phyloP scores from a whole-genome alignment of 306 rosid genomes.

The Cyclanthera cordifolia region DNA sequence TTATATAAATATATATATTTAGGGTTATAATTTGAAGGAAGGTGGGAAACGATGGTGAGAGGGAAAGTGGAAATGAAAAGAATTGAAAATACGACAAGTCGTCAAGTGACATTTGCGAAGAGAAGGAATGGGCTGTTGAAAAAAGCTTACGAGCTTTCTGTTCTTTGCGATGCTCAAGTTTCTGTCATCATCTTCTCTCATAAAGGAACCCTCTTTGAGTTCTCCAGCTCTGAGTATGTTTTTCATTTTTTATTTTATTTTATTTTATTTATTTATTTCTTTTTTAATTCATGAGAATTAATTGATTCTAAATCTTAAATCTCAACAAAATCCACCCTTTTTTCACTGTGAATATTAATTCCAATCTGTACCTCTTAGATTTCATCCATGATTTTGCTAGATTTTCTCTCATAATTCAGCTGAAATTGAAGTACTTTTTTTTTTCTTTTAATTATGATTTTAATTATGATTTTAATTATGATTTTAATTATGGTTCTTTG shows the following conservation, averaged over 20 bases:
- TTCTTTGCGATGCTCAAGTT: slow-evolving; percentile 16
- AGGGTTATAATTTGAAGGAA: too few relatives aligned
- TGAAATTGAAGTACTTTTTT: background rate
- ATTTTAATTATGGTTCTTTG: too few relatives aligned
- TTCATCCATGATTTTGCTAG: background rate
- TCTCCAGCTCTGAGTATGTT: slow-evolving; percentile 16
- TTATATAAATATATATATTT: too few relatives aligned
- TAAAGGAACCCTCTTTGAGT: slow-evolving; percentile 10
- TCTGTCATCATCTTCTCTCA: slow-evolving; percentile 17
- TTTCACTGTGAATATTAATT: background rate
- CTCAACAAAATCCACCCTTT: too few relatives aligned
- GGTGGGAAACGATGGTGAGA: slow-evolving; percentile 8
- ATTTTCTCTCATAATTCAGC: background rate
- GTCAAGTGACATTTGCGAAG: slow-evolving; percentile 18
- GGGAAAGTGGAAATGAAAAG: slow-evolving; percentile 12
- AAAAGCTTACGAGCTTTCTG: slow-evolving; percentile 12
- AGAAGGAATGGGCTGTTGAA: slow-evolving; percentile 12
- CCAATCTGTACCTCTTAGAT: background rate
- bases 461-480: background rate
- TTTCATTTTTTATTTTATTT: background rate
- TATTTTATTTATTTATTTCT: background rate
- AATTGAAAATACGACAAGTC: slow-evolving; percentile 13
- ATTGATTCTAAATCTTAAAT: too few relatives aligned
- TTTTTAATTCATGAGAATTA: too few relatives aligned
- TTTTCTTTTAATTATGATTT: background rate